Base-by-base conservation (phyloP, 1,284 basidiomycete species). In the Apiotrichum sp. region DNA sequence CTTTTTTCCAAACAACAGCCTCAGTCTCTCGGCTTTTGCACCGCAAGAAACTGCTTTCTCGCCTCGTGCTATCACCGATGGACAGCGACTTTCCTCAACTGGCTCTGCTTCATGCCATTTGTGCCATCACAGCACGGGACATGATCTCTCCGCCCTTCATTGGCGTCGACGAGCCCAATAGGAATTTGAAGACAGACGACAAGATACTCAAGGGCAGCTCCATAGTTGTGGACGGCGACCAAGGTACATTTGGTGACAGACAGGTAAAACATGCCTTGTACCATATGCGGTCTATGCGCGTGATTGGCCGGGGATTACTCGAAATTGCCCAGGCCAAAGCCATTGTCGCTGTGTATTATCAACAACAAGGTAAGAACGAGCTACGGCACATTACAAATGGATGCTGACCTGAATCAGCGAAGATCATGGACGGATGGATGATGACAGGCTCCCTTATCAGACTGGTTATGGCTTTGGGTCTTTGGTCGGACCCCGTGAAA, bases 21-120 rank as follows among this genome's bases (percentile, higher is more conserved):
- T 65, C 67, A n/a, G 62, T 71, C n/a, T 63, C 69, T 10, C 65
- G 69, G 13, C 55, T 77, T 6, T 56, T 78, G 50, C 70, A 77
- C 52, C 64, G 66, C 8, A 63, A 61, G 13, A 59, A 62, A 2
- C 76, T 79, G 59, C 59, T 74, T 29, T 47, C 67, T 10, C 66
- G 74, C 3, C 68, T 79, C 35, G 58, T 69, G 5, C 70, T 78
- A n/a, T 74, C 77, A 2, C 77, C 78, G 0, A 66, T 68, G 1
- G 71, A 76, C 47, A n/a, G 58, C 6, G 60, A 69, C 6, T 79
- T 78, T 58, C 78, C 78, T 9, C 75, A 77, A 52, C 50, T 62
- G 1, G 66, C 72, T 1, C 62, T 78, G 1, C 61, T 79, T 0
- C 78, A 79, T 60, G 70, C 73, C 22, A 76, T 79, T 41, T 75